phyloP scores from a whole-genome alignment of 1,284 basidiomycete genomes.

The Inonotus hispidus region DNA sequence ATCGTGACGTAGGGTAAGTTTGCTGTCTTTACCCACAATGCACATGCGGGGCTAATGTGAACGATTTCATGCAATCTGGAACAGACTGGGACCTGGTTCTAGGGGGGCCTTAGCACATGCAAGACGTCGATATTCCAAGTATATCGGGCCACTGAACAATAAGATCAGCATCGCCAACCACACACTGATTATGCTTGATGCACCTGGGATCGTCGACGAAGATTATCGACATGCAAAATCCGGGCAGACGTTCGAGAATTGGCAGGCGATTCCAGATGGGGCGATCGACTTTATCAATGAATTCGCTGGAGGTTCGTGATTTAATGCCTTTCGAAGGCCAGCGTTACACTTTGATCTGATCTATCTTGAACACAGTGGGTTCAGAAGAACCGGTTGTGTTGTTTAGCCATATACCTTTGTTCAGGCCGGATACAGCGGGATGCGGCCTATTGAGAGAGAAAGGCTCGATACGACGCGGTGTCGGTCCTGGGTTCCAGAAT shows the following conservation, averaged over 20 bases:
- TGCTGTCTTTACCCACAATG: no score
- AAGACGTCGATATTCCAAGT: conserved; percentile 54
- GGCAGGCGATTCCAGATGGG: conserved; percentile 56
- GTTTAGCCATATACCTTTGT: conserved; percentile 79
- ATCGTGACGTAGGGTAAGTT: conserved; percentile 75
- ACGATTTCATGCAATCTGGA: neutral
- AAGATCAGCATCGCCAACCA: conserved; percentile 58
- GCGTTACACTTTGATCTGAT: neutral
- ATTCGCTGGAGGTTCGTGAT: conserved; percentile 41
- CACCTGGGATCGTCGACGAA: conserved; percentile 71
- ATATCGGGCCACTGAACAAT: conserved; percentile 63
- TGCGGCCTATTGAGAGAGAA: conserved; percentile 77
- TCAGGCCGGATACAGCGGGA: conserved; percentile 58
- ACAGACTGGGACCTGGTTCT: neutral
- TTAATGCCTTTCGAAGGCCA: no score
- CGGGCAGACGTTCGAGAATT: conserved; percentile 47
- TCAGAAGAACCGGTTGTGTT: conserved; percentile 51
- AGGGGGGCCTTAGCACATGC: conserved; percentile 42
- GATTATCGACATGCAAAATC: conserved; percentile 62
- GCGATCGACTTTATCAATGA: conserved; percentile 68
- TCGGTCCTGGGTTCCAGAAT: conserved; percentile 80
- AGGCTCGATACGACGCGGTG: conserved; percentile 66
- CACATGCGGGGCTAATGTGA: conserved; percentile 8
- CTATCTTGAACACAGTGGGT: conserved; percentile 15
- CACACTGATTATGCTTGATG: conserved; percentile 68